Conservation (phyloP, 2,329 filamentous ascomycete species). For the Aspergillus awamori region DNA sequence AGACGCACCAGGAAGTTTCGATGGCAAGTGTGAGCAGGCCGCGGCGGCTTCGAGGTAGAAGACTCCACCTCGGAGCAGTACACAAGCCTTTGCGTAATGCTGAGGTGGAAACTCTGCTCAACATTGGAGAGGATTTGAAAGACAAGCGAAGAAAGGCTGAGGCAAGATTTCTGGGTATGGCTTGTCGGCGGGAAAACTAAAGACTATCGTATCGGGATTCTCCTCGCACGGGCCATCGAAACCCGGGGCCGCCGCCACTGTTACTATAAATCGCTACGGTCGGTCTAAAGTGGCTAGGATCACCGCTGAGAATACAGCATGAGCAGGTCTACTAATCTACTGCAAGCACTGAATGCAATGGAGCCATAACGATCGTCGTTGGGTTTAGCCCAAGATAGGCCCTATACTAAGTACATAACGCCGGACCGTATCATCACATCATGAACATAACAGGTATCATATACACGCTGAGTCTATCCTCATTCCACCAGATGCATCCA, state of each 20-base stretch:
- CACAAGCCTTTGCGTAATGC: conserved; percentile 22
- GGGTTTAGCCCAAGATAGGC: conserved; percentile 9
- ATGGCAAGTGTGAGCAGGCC: conserved; percentile 50
- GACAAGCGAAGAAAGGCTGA: background rate
- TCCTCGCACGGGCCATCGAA: conserved; percentile 34
- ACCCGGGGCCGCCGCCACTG: conserved; percentile 31
- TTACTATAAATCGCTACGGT: background rate
- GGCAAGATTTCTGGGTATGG: background rate
- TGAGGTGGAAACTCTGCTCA: conserved; percentile 15
- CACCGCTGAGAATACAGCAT: too few species aligned
- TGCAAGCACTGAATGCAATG: background rate
- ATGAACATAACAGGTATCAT: conserved; percentile 27
- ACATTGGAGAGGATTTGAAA: conserved; percentile 27
- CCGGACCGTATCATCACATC: conserved; percentile 27
- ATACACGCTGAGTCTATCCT: conserved; percentile 19
- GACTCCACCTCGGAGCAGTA: conserved; percentile 10
- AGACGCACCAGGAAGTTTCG: conserved; percentile 49
- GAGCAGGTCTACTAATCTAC: background rate
- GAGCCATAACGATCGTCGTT: conserved; percentile 20
- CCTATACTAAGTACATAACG: conserved; percentile 11
- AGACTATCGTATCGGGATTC: conserved; percentile 1
- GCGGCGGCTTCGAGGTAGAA: conserved; percentile 21
- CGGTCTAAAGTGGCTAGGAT: too few species aligned
- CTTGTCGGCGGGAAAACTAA: conserved; percentile 5
- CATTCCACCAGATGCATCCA: conserved; percentile 7